phyloP scores from a whole-genome alignment of 2,329 filamentous ascomycete species.

The Fusarium udum region DNA sequence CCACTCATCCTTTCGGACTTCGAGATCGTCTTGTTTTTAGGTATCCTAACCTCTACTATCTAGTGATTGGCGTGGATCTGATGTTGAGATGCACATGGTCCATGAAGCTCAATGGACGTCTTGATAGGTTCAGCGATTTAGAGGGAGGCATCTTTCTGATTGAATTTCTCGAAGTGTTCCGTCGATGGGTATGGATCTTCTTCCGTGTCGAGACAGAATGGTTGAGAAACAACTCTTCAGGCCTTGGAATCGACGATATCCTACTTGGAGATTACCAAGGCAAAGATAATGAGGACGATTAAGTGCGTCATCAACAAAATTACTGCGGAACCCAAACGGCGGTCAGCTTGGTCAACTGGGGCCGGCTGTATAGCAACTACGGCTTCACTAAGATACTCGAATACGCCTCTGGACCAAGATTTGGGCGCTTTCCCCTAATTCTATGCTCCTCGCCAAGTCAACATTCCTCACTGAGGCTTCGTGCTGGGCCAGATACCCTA shows the following conservation, averaged over 20 bases:
- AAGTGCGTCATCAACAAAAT: slow-evolving; percentile 20
- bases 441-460: not conserved
- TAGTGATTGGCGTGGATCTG: slow-evolving; percentile 80
- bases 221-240: slow-evolving; percentile 66
- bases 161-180: slow-evolving; percentile 84
- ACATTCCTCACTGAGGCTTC: slow-evolving; percentile 7
- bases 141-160: slow-evolving; percentile 90
- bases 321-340: slow-evolving; percentile 6
- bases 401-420: slow-evolving; percentile 16
- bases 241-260: slow-evolving; percentile 74
- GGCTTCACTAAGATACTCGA: slow-evolving; percentile 22
- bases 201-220: slow-evolving; percentile 95
- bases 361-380: slow-evolving; percentile 35
- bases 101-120: slow-evolving; percentile 82
- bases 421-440: slow-evolving; percentile 6
- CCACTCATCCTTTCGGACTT: slow-evolving; percentile 79
- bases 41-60: slow-evolving; percentile 80
- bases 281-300: slow-evolving; percentile 61
- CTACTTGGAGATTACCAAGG: slow-evolving; percentile 76
- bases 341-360: slow-evolving; percentile 18
- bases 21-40: slow-evolving; percentile 79
- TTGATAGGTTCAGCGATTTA: slow-evolving; percentile 85
- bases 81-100: slow-evolving; percentile 90
- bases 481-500: not conserved
- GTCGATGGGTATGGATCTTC: slow-evolving; percentile 97